phyloP scores from a whole-genome alignment of 192 early-diverging fungal species.

The Coemansia sp. region DNA sequence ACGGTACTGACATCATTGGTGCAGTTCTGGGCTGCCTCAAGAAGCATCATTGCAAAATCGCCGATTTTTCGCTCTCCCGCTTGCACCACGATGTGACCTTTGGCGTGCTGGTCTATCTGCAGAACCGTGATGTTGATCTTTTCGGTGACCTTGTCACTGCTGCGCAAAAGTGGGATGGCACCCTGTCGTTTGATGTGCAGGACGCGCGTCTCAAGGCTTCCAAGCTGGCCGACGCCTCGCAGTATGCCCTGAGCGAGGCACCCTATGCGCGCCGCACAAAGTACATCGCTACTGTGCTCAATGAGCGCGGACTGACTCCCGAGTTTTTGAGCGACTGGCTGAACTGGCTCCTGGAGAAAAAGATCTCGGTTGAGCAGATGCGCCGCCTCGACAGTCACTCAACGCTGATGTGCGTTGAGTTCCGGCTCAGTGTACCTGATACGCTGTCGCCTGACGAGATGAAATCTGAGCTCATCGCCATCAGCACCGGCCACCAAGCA shows the following conservation, averaged over 20 bases:
- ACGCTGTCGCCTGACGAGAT: conserved; percentile 64
- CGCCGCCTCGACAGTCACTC: conserved; percentile 66
- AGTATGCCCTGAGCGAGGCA: conserved; percentile 64
- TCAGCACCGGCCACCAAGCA: conserved; percentile 66
- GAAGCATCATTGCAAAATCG: conserved; percentile 70
- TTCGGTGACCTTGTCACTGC: conserved; percentile 73
- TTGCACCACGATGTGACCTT: conserved; percentile 94
- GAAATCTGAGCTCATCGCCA: conserved; percentile 66
- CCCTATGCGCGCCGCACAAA: conserved; percentile 82
- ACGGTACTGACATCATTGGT: conserved; percentile 91
- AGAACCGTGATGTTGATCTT: conserved; percentile 69
- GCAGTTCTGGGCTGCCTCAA: conserved; percentile 73
- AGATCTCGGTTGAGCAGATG: conserved; percentile 88
- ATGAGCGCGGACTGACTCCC: conserved; percentile 74
- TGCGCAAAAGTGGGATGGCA: conserved; percentile 84
- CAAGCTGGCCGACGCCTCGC: conserved; percentile 51
- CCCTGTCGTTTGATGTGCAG: conserved; percentile 76
- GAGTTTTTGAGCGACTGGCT: conserved; percentile 82
- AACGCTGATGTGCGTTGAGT: conserved; percentile 75
- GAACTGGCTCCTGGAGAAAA: conserved; percentile 65
- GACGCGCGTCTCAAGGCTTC: conserved; percentile 60
- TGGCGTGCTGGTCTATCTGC: conserved; percentile 77
- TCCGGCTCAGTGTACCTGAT: conserved; percentile 75
- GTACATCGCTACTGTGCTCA: conserved; percentile 83
- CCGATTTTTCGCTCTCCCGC: conserved; percentile 84